A percentile compares a stretch with the other conserved stretches of the same genome.
Evolutionary conservation across 805 yeast genomes (phyloP).

Genomic region (Lipomyces starkeyi): DNA sequence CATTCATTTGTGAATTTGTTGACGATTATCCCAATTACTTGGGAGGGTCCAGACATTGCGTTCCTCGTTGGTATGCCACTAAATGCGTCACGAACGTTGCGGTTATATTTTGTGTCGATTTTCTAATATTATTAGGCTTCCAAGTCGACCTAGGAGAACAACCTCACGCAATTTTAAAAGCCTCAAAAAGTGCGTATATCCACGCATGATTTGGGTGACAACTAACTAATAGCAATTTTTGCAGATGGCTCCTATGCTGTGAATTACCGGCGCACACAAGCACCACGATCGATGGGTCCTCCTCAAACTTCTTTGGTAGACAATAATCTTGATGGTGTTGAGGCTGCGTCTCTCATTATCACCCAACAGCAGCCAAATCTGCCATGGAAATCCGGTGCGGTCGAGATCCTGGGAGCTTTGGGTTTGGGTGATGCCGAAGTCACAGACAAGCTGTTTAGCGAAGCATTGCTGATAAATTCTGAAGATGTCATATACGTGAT

Average conservation of each 20-base stretch:
- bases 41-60: conserved; percentile 23
- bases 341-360: not conserved
- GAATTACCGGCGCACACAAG: conserved; percentile 21
- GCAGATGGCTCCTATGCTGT: conserved; percentile 15
- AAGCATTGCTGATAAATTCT: conserved; percentile 19
- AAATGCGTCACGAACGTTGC: not conserved
- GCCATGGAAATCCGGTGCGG: conserved; percentile 7
- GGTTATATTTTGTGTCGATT: not conserved
- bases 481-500: conserved; percentile 26
- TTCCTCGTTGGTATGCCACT: conserved; percentile 13
- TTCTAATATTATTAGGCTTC: conserved; percentile 15
- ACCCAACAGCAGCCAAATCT: conserved; percentile 6
- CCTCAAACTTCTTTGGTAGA: not conserved
- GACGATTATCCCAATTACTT: conserved; percentile 24
- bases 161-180: conserved; percentile 19
- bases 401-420: conserved; percentile 18
- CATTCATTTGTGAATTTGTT: conserved; percentile 27
- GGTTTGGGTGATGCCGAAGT: conserved; percentile 17
- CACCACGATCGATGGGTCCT: conserved; percentile 15
- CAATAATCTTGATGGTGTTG: conserved; percentile 3
- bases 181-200: conserved; percentile 10
- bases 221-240: not conserved
- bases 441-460: conserved; percentile 18
- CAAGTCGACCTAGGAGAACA: conserved; percentile 24
- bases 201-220: not conserved